These are phyloP conservation scores for Coniochaeta prunicola DNA, from an alignment of 2,329 filamentous ascomycete species.

Conservation along the genomic window DNA sequence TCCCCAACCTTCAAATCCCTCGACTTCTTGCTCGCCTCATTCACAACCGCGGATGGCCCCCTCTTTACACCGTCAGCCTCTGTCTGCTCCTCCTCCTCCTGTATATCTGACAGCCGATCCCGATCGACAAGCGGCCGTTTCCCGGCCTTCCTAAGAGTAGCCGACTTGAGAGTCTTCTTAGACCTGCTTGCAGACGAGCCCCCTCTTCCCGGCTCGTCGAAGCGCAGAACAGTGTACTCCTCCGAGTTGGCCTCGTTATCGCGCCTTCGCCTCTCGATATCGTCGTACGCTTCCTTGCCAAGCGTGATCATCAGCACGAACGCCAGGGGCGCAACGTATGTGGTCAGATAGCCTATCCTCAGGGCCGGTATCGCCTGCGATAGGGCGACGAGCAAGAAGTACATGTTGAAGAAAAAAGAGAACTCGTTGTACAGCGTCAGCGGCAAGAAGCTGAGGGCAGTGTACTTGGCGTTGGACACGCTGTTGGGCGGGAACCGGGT, in stretches of 20 bases:
- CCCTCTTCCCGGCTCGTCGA: conserved; percentile 47
- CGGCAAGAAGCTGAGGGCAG: conserved; percentile 86
- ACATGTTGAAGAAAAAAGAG: conserved; percentile 99
- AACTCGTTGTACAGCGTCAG: conserved; percentile 97
- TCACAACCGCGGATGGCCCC: conserved; percentile 41
- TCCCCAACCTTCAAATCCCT: conserved; percentile 89
- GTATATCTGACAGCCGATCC: conserved; percentile 55
- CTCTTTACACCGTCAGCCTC: conserved; percentile 31
- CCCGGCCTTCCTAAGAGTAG: conserved; percentile 27
- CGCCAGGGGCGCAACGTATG: conserved; percentile 84
- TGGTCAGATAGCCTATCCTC: conserved; percentile 88
- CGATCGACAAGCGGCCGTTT: conserved; percentile 26
- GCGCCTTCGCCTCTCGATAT: conserved; percentile 75
- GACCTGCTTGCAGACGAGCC: conserved; percentile 24
- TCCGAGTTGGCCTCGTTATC: conserved; percentile 95
- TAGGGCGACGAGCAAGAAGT: conserved; percentile 89
- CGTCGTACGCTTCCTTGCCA: conserved; percentile 92
- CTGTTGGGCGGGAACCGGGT: conserved; percentile 81
- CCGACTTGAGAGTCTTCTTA: conserved; percentile 40
- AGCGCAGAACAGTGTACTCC: conserved; percentile 69
- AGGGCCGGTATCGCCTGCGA: conserved; percentile 88
- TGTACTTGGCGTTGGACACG: conserved; percentile 97
- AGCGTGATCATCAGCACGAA: conserved; percentile 91
- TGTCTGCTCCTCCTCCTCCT: conserved; percentile 57
- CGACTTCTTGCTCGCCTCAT: conserved; percentile 72